Evolutionary conservation across 2,329 filamentous ascomycete genomes (phyloP), one percentile per base, ranked within the genome.

Genomic region (Lomentospora prolificans): DNA sequence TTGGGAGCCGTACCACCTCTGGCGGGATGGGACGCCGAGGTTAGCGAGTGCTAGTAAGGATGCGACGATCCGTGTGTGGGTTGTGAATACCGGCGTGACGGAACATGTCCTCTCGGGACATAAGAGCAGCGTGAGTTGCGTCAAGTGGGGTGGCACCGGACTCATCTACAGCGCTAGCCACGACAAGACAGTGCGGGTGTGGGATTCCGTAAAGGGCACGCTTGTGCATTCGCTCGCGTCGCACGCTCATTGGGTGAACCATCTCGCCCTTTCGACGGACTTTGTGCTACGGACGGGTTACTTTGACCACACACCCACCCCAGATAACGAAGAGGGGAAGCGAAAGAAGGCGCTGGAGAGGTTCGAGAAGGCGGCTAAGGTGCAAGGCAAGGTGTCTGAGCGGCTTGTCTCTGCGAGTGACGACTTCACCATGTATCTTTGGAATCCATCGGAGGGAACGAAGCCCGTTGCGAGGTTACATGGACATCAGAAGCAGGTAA

Each of bases 401-500:
- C 82, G 89, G 27, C 73, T 97, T 3, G 88, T 95, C 2, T 95
- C 90, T 7, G 94, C 92, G 2, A 92, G 87, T 61, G 94, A 97
- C 66, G 94, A 99, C 69, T 95, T 91, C 69, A 96, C 91, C 4
- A 92, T 99, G 80, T 96, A 90, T 67, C 79, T 99, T 6, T 99
- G 92, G 92, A 89, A 95, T 58, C 91, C 91, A 0, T 77, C 84
- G 8, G 70, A 79, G 58, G 85, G 86, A 3, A 88, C 78, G 6
- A 96, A 97, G 68, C 91, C 92, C 0, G 75, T 97, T 3, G 87
- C 89, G n/a, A 79, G 90, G 31, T 80, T 97, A 72, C 72, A 90
- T n/a, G 94, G 94, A 2, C 94, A 99, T 65, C 90, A 96, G 68
- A 97, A 97, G 72, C 89, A 92, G 66, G 91, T 97, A 62, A 96